Percentiles rank a stretch among this genome's conserved stretches.
These are phyloP conservation scores for Aschersonia sp. DNA, from an alignment of 2,329 filamentous ascomycete genomes.

Conservation along the genomic window DNA sequence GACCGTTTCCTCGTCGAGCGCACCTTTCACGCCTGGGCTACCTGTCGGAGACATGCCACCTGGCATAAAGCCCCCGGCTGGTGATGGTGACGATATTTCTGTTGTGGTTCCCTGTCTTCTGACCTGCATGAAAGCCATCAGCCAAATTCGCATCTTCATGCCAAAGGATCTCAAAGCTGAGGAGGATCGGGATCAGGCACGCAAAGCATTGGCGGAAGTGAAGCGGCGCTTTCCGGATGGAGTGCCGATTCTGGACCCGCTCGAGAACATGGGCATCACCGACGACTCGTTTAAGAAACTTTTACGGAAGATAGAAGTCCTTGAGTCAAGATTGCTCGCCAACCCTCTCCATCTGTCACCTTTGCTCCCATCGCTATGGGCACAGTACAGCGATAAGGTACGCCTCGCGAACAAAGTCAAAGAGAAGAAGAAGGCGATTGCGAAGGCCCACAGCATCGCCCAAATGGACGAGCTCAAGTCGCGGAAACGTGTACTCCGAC, in stretches of 20 bases:
- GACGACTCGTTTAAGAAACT: slow-evolving; percentile 91
- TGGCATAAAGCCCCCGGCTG: slow-evolving; percentile 33
- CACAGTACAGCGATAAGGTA: slow-evolving; percentile 74
- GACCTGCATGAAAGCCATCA: slow-evolving; percentile 71
- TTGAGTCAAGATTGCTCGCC: slow-evolving; percentile 76
- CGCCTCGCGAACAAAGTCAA: slow-evolving; percentile 68
- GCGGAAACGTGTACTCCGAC: slow-evolving; percentile 85
- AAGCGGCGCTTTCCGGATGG: slow-evolving; percentile 85
- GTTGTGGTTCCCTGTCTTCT: slow-evolving; percentile 62
- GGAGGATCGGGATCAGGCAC: slow-evolving; percentile 52
- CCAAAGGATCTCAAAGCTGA: slow-evolving; percentile 59
- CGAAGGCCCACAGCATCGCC: slow-evolving; percentile 71
- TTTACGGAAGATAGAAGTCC: slow-evolving; percentile 87
- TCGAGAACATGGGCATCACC: slow-evolving; percentile 90
- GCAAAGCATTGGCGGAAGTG: slow-evolving; percentile 63
- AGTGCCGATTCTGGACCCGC: slow-evolving; percentile 74
- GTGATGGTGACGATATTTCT: slow-evolving; percentile 15
- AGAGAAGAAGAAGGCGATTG: slow-evolving; percentile 73
- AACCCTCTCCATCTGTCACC: slow-evolving; percentile 90
- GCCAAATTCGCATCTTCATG: slow-evolving; percentile 70
- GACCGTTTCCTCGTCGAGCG: slow-evolving; percentile 35
- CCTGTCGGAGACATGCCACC: slow-evolving; percentile 35
- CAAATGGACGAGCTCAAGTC: slow-evolving; percentile 95
- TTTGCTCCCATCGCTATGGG: slow-evolving; percentile 68
- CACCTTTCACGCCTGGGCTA: slow-evolving; percentile 25